Evolutionary conservation across 2,329 filamentous ascomycete genomes (phyloP), one percentile per base, ranked within the genome.

Genomic region (Neophaeococcomyces mojaviensis): DNA sequence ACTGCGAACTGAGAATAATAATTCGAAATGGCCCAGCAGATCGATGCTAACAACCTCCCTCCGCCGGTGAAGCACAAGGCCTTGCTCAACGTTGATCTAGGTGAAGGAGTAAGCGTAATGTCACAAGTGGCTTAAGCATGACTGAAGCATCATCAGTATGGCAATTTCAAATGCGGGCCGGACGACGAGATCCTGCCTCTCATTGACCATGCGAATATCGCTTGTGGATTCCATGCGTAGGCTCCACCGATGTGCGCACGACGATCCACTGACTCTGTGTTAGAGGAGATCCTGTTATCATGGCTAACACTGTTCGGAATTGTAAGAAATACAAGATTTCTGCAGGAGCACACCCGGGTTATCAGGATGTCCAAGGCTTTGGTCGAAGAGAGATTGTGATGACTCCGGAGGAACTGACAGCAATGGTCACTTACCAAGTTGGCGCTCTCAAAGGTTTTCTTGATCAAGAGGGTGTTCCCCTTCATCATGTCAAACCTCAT

Each of bases 401-500:
- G 55, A 64, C 68, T 1, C 68, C 74, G 1, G 73, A 75, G 15
- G 78, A 81, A 53, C 64, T 78, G 49, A 76, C 74, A 1, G 75
- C 77, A 6, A 72, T 76, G 50, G 69, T 76, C 1, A 61, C 79
- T 26, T 84, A 83, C 60, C 80, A 83, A 57, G 72, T 84, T 28
- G 80, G 80, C 2, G 78, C 79, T 0, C 64, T 83, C 2, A 72
- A 77, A 49, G 79, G 65, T 1, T 78, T 82, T 50, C 64, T 83
- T 2, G 71, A 77, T 28, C 70, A 69, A 0, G 79, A 81, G 54
- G 69, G 67, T 12, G 61, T 81, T 5, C 62, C 67, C 12, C 60
- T 84, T 20, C 69, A 79, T 53, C 80, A 83, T 53, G 73, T 83
- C 33, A 83, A 81, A 58, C 77, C 78, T 2, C 78, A 82, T 46